phyloP scores from a whole-genome alignment of 768 basidiomycete species.

The Hortiboletus flavorubellus region DNA sequence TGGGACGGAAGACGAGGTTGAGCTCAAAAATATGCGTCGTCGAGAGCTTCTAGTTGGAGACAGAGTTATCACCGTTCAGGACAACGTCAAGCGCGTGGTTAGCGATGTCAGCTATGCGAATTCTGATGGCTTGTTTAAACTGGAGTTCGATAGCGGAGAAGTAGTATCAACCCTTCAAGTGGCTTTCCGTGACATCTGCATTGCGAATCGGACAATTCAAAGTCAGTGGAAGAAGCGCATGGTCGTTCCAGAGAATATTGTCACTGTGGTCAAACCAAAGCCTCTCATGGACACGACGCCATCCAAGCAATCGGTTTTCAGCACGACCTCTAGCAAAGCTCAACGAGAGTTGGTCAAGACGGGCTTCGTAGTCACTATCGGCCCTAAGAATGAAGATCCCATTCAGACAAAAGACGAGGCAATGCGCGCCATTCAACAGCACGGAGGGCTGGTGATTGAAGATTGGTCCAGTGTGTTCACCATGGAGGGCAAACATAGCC shows the following conservation, averaged over 20 bases:
- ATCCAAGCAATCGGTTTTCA: conserved; percentile 43
- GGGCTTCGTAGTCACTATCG: conserved; percentile 59
- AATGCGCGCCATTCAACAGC: conserved; percentile 40
- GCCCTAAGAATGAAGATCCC: conserved; percentile 33
- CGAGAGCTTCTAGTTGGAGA: conserved; percentile 54
- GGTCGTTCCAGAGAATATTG: conserved; percentile 41
- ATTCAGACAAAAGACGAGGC: conserved; percentile 43
- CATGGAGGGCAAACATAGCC: conserved; percentile 50
- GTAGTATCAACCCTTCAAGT: conserved; percentile 28
- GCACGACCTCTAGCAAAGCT: conserved; percentile 33
- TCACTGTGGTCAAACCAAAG: conserved; percentile 40
- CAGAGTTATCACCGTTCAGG: conserved; percentile 42
- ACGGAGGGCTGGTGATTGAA: conserved; percentile 58
- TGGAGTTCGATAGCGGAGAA: conserved; percentile 40
- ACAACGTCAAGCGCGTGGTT: conserved; percentile 29
- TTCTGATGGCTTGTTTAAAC: conserved; percentile 30
- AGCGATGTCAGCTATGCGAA: conserved; percentile 31
- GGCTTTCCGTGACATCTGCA: conserved; percentile 39
- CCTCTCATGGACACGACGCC: conserved; percentile 41
- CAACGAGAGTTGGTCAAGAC: conserved; percentile 44
- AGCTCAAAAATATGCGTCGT: conserved; percentile 50
- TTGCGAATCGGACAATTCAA: conserved; percentile 49
- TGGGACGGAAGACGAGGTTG: conserved; percentile 43
- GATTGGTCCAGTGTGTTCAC: conserved; percentile 57
- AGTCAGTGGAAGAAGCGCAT: conserved; percentile 53